Conservation (phyloP, 2,329 filamentous ascomycete genomes). For the Ceratocystis harringtonii region DNA sequence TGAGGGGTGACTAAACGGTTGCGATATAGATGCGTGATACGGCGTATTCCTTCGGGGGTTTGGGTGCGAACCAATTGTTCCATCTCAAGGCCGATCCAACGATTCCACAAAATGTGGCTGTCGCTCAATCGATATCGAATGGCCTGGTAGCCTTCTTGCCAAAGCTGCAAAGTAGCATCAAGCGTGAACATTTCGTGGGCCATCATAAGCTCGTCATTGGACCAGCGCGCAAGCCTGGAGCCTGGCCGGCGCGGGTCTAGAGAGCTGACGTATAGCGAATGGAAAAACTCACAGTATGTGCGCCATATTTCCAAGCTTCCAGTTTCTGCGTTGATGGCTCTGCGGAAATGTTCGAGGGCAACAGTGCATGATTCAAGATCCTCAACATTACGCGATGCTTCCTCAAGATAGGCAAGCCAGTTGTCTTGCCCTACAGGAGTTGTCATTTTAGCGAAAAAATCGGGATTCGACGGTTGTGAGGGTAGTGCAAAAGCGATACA, state of each 20-base stretch:
- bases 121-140: constrained; percentile 62
- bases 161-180: constrained; percentile 49
- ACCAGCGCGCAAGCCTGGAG: constrained; percentile 27
- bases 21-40: constrained; percentile 54
- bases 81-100: constrained; percentile 58
- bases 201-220: constrained; percentile 52
- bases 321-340: constrained; percentile 55
- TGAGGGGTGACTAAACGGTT: constrained; percentile 60
- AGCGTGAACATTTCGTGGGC: constrained; percentile 59
- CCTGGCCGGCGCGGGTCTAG: constrained; percentile 6
- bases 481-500: background rate
- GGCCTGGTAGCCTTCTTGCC: constrained; percentile 55
- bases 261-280: constrained; percentile 43
- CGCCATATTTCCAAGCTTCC: constrained; percentile 62
- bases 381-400: constrained; percentile 45
- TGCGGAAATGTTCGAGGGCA: constrained; percentile 57
- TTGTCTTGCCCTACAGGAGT: constrained; percentile 56
- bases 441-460: background rate
- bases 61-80: constrained; percentile 46
- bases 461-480: background rate
- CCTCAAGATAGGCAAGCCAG: constrained; percentile 65
- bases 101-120: constrained; percentile 66
- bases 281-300: constrained; percentile 64
- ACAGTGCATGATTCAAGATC: constrained; percentile 52
- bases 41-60: constrained; percentile 42